A percentile compares a stretch with the other conserved stretches of the same genome.
These are phyloP conservation scores for Ascosphaera pollenicola DNA, from an alignment of 2,329 filamentous ascomycete species.

Conservation along the genomic window DNA sequence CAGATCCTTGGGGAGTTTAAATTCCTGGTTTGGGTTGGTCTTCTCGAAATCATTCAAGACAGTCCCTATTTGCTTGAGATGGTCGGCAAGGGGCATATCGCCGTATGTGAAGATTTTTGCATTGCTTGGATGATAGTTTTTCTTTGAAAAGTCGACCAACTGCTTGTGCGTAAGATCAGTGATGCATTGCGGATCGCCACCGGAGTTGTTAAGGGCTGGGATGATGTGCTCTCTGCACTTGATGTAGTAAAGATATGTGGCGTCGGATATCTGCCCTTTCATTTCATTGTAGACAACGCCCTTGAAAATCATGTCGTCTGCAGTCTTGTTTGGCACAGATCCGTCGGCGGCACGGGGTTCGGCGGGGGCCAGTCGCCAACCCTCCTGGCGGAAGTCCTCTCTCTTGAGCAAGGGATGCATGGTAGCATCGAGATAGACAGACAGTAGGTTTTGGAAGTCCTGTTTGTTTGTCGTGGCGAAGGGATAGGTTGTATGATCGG, in stretches of 20 bases:
- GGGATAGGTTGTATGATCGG: slow-evolving; percentile 91
- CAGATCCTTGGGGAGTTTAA: slow-evolving; percentile 57
- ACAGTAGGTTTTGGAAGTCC: slow-evolving; percentile 90
- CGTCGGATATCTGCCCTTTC: slow-evolving; percentile 98
- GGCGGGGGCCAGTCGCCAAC: slow-evolving; percentile 87
- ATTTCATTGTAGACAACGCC: slow-evolving; percentile 99
- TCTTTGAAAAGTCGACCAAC: slow-evolving; percentile 65
- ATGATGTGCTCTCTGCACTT: slow-evolving; percentile 88
- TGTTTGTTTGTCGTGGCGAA: slow-evolving; percentile 93
- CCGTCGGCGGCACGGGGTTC: slow-evolving; percentile 45
- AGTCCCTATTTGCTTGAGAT: slow-evolving; percentile 56
- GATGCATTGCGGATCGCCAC: slow-evolving; percentile 88
- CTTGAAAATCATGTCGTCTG: slow-evolving; percentile 51
- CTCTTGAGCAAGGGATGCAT: slow-evolving; percentile 73
- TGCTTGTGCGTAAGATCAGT: slow-evolving; percentile 87
- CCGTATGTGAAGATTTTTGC: slow-evolving; percentile 92
- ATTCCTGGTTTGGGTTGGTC: slow-evolving; percentile 45
- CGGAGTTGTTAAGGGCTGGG: slow-evolving; percentile 86
- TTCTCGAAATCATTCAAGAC: slow-evolving; percentile 53
- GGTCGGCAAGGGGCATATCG: slow-evolving; percentile 65
- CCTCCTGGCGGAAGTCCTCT: slow-evolving; percentile 87
- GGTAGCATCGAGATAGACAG: slow-evolving; percentile 89
- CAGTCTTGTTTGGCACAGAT: slow-evolving; percentile 18
- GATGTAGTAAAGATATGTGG: slow-evolving; percentile 89
- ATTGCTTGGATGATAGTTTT: slow-evolving; percentile 95